These are phyloP conservation scores for Haplographium delicatum DNA, from an alignment of 495 filamentous ascomycete genomes.

Conservation along the genomic window DNA sequence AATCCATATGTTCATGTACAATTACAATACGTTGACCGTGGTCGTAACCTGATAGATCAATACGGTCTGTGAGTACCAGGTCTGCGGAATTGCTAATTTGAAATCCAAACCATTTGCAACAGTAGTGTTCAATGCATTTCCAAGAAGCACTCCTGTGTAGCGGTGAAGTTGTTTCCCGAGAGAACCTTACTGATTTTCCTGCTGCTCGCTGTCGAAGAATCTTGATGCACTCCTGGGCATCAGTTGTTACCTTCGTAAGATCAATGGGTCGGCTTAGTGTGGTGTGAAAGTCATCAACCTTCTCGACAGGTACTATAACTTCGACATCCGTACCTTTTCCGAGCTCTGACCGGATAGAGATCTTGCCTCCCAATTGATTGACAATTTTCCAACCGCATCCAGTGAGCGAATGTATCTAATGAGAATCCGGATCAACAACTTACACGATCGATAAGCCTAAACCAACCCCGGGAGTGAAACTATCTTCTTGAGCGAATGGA, in stretches of 20 bases:
- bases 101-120: constrained; percentile 20
- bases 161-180: neutral
- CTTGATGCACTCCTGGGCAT: constrained; percentile 2
- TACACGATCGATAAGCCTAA: constrained; percentile 64
- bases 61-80: constrained; percentile 11
- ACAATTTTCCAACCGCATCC: constrained; percentile 44
- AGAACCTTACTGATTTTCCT: neutral
- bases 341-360: constrained; percentile 41
- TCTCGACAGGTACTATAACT: constrained; percentile 8
- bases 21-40: constrained; percentile 10
- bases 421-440: neutral
- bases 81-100: constrained; percentile 5
- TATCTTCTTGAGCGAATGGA: constrained; percentile 68
- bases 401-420: neutral
- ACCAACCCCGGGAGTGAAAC: constrained; percentile 59
- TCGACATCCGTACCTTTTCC: constrained; percentile 22
- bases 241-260: neutral
- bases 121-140: constrained; percentile 12
- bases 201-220: constrained; percentile 4
- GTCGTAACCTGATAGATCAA: neutral
- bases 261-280: constrained; percentile 33
- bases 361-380: constrained; percentile 50
- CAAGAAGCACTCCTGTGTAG: constrained; percentile 5
- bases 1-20: constrained; percentile 12
- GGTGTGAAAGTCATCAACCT: constrained; percentile 24